Conservation (phyloP, 176 grass and related monocot species). For the Hordeum marinum region DNA sequence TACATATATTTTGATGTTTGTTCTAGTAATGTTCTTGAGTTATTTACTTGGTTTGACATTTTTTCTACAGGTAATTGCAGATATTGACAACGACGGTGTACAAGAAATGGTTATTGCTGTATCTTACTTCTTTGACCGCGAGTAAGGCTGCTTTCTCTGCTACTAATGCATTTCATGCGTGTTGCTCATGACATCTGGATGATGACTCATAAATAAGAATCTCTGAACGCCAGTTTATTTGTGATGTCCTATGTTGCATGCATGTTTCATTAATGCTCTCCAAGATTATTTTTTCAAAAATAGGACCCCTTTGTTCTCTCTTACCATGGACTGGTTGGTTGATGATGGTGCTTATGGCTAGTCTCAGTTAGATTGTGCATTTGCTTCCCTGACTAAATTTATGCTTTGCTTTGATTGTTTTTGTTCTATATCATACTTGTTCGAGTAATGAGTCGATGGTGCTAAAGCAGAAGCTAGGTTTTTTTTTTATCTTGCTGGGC, state of each 20-base stretch:
- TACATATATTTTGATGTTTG: constrained; percentile 12
- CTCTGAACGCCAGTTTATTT: neutral
- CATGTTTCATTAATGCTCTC: neutral
- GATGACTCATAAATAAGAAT: neutral
- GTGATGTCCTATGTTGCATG: neutral
- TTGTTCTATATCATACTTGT: neutral
- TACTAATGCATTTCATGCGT: neutral
- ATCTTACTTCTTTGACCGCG: constrained; percentile 86
- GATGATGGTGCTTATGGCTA: neutral
- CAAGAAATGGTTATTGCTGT: constrained; percentile 91
- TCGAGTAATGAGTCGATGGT: neutral
- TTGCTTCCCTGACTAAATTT: neutral
- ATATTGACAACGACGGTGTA: constrained; percentile 87
- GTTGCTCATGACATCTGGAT: constrained; percentile 10
- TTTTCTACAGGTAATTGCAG: constrained; percentile 79
- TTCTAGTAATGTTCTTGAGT: constrained; percentile 7
- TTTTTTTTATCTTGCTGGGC: constrained; percentile 25
- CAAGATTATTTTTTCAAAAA: constrained; percentile 7
- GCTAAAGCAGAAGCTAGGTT: neutral
- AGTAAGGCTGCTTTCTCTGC: constrained; percentile 48
- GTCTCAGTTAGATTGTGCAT: constrained; percentile 14
- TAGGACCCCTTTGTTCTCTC: constrained; percentile 5
- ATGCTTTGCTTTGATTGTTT: constrained; percentile 19
- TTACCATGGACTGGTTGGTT: neutral
- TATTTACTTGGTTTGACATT: constrained; percentile 13